Evolutionary conservation across 192 early-diverging fungal genomes (phyloP), one percentile per base, ranked within the genome.

Genomic region (Coemansia sp.): DNA sequence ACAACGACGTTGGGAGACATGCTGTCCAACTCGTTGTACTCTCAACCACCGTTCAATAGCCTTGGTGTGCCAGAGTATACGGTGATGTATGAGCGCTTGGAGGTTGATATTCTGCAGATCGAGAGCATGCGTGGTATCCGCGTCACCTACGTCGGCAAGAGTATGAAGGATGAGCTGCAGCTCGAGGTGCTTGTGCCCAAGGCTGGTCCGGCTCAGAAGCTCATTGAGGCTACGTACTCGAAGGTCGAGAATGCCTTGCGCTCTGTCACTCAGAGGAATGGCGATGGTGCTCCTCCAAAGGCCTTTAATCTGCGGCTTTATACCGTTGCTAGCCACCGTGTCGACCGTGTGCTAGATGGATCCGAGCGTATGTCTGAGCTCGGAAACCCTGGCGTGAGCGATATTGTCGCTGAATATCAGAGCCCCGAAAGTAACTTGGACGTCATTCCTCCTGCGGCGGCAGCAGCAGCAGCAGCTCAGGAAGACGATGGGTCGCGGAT

Each of bases 1-100:
- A 78, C 73, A 9, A 76, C 79, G 52, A 88, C 80, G 30, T 71
- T 94, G 16, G 55, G 78, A 10, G 86, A 90, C 44, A 91, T 90
- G 84, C 72, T 82, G 19, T 68, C 80, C 14, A 73, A 35, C 68
- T 44, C 57, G 23, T 52, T 63, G 57, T 75, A 73, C 57, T 39
- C 30, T 46, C 73, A 71, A 40, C 58, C 70, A 5, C 26, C 59
- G 42, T 46, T 64, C 49, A 68, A 66, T 63, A 40, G 43, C 8
- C 38, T 75, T 16, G 60, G 67, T 2, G 43, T 67, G 43, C 63
- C 74, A 44, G 71, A 82, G 40, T 78, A 78, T 40, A 67, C 84
- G 11, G 64, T 99, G 9, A 87, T 84, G 63, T 99, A 96, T 75
- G 95, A 99, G 73, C 84, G 94, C 49, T 63, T 97, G 52, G 91